Evolutionary conservation across 2,329 filamentous ascomycete species (phyloP).

Genomic region (Periglandula ipomoeae): DNA sequence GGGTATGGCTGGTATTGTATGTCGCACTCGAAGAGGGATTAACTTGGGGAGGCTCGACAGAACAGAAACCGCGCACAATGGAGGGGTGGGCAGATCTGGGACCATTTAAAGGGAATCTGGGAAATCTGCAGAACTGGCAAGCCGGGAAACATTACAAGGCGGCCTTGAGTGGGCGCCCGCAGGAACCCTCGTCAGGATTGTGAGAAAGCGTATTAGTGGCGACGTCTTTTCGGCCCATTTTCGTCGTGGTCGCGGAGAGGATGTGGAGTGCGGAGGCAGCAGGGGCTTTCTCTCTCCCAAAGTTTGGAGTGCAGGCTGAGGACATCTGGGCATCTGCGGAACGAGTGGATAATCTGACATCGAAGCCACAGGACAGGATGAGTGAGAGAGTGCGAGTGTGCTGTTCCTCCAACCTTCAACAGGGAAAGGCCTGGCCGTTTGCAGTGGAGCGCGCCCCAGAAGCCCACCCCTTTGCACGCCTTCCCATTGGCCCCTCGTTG

Average conservation of each 20-base stretch:
- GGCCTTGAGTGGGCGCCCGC: neutral
- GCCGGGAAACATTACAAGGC: neutral
- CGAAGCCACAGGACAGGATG: neutral
- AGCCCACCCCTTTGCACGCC: neutral
- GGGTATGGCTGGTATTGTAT: neutral
- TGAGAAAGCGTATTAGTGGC: slow-evolving; percentile 2
- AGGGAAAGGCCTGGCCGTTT: slow-evolving; percentile 6
- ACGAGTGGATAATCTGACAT: neutral
- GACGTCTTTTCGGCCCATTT: slow-evolving; percentile 9
- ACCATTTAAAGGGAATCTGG: slow-evolving; percentile 1
- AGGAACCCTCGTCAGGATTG: neutral
- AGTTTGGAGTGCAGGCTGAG: neutral
- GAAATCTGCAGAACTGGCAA: neutral
- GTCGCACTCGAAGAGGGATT: neutral
- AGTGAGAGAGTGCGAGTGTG: too few species aligned
- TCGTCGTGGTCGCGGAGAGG: slow-evolving; percentile 5
- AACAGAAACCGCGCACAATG: neutral
- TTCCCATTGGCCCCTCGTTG: neutral
- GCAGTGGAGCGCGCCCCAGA: slow-evolving; percentile 2
- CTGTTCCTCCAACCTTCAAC: too few species aligned
- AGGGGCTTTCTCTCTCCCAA: neutral
- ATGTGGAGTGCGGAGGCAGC: slow-evolving; percentile 9
- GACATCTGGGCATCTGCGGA: neutral
- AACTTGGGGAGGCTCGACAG: neutral
- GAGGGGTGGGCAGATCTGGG: slow-evolving; percentile 4